Evolutionary conservation across 1,284 basidiomycete genomes (phyloP).

Genomic region (Trametes versicolor): DNA sequence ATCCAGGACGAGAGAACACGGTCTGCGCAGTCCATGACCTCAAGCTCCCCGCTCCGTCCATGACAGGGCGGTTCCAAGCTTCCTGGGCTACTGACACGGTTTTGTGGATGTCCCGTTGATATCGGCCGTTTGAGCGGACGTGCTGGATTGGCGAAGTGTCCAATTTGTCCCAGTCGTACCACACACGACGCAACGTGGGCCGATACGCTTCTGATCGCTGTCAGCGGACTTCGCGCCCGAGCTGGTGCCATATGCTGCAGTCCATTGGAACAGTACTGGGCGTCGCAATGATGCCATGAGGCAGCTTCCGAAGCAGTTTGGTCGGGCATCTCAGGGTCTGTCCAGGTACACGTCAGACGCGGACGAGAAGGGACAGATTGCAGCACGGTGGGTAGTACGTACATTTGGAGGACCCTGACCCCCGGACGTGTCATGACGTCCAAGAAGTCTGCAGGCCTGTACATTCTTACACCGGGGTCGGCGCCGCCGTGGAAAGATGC

Average conservation of each 20-base stretch:
- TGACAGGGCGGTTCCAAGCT: too few relatives aligned
- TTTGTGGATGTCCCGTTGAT: constrained; percentile 12
- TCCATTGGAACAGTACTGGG: too few relatives aligned
- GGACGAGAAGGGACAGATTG: background rate
- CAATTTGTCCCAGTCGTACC: background rate
- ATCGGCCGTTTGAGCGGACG: constrained; percentile 4
- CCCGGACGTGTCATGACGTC: background rate
- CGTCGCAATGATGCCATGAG: background rate
- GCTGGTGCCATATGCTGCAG: too few relatives aligned
- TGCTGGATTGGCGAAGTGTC: background rate
- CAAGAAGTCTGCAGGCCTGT: background rate
- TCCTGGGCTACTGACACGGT: background rate
- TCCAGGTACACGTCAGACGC: background rate
- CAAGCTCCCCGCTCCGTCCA: too few relatives aligned
- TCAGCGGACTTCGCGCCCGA: background rate
- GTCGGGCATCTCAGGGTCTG: constrained; percentile 5
- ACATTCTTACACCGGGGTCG: background rate
- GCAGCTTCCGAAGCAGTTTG: background rate
- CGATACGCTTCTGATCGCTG: background rate
- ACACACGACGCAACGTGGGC: background rate
- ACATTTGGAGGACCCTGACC: constrained; percentile 1
- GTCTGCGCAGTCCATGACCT: too few relatives aligned
- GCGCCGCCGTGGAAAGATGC: constrained; percentile 10
- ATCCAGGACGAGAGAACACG: background rate
- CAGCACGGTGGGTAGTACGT: background rate